These are phyloP conservation scores for Neonectria neomacrospora DNA, from an alignment of 2,329 filamentous ascomycete genomes.

Conservation along the genomic window DNA sequence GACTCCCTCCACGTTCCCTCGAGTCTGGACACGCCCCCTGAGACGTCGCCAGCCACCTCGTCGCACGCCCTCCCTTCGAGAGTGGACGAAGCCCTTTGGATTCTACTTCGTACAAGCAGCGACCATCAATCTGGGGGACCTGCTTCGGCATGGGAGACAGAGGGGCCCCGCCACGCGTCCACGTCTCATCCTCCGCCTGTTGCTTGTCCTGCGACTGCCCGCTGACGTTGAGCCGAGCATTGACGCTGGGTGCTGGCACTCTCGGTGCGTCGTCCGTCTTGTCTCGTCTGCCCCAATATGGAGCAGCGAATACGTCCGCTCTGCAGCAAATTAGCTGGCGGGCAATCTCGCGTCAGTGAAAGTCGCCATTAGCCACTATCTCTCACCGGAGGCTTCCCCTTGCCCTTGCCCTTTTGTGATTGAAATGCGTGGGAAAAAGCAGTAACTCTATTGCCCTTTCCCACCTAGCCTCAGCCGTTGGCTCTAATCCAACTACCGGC, in stretches of 20 bases:
- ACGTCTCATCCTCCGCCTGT: slow-evolving; percentile 28
- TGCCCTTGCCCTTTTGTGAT: slow-evolving; percentile 11
- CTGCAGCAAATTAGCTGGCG: neutral
- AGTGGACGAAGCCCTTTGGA: neutral
- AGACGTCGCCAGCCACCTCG: neutral
- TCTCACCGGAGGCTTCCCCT: slow-evolving; percentile 13
- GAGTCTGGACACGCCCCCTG: slow-evolving; percentile 10
- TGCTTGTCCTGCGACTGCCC: neutral
- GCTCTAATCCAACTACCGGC: slow-evolving; percentile 35
- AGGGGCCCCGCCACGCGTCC: slow-evolving; percentile 41
- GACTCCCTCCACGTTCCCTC: slow-evolving; percentile 27
- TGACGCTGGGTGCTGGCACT: neutral
- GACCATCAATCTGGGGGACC: slow-evolving; percentile 11
- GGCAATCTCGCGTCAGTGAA: slow-evolving; percentile 21
- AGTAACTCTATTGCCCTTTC: slow-evolving; percentile 28
- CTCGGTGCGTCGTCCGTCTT: neutral
- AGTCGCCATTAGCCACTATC: slow-evolving; percentile 10
- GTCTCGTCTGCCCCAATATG: too few species aligned
- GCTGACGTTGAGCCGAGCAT: neutral
- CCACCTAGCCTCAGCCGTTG: slow-evolving; percentile 26
- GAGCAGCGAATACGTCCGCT: neutral
- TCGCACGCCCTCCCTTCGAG: neutral
- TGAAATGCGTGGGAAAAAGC: slow-evolving; percentile 12
- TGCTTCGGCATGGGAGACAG: slow-evolving; percentile 1
- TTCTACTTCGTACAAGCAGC: too few species aligned